Base-by-base conservation (phyloP, 2,329 filamentous ascomycete genomes). In the Aaosphaeria pasadenensis region DNA sequence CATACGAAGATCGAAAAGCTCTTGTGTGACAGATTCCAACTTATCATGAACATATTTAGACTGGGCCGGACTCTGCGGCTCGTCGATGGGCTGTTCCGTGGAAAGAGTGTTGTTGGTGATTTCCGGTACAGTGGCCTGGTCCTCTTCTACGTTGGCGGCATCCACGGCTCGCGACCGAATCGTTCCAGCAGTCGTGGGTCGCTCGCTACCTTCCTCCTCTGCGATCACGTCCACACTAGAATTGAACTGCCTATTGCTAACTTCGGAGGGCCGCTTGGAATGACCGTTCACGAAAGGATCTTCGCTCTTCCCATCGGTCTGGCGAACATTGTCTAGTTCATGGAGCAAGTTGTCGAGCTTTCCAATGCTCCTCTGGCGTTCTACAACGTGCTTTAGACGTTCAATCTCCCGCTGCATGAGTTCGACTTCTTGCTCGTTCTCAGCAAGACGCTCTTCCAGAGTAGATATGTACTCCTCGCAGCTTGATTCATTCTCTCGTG, bases 391-490 rank as follows among this genome's bases (percentile, higher is more conserved):
- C 71, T 97, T 94, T 9, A 99, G 78, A 32, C 92, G 85, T 62
- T 96, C 89, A 54, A 99, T 89, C 64, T 99, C 94, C 33, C 92
- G 89, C 69, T 96, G 91, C 92, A 99, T 96, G 51, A 96, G 76
- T 68, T 97, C 94, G 55, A 89, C 85, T 66, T 99, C 94, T 69
- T 97, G 92, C 62, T 99, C 94, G 2, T 92, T 87, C 71, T 99
- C 94, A 1, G 94, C 94, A 6, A 99, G 81, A 24, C 92, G 87
- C 73, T 97, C 94, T 67, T 99, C 94, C 7, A 99, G 77, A 0
- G 91, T 97, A 1, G 92, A 95, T 45, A 99, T 97, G 69, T 99
- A 99, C 56, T 97, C 94, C 69, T 99, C 94, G 57, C 86, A 91
- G 36, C 87, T 87, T 4, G 86, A 82, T 73, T 99, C 94, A 58